A percentile compares a stretch with the other conserved stretches of the same genome.
Evolutionary conservation across 495 filamentous ascomycete genomes (phyloP).

Genomic region (Penicillium verhagenii): DNA sequence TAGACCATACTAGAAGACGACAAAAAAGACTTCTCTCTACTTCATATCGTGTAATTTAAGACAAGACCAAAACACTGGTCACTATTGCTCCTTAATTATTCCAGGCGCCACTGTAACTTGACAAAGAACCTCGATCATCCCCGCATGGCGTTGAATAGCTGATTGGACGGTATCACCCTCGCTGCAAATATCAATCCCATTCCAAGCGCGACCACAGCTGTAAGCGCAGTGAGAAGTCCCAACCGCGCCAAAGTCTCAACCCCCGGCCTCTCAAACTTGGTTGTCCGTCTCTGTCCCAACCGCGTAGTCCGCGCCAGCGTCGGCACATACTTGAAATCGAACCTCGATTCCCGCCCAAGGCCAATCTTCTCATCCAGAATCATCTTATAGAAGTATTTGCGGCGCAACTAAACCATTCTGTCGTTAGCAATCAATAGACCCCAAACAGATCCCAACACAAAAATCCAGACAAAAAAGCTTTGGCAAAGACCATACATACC

Average conservation of each 20-base stretch:
- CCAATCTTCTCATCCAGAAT: constrained; percentile 56
- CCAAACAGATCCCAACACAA: background rate
- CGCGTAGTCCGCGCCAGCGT: constrained; percentile 36
- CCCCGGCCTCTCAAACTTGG: constrained; percentile 22
- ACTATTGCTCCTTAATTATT: background rate
- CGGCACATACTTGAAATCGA: constrained; percentile 68
- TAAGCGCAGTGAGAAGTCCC: constrained; percentile 28
- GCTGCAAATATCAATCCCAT: constrained; percentile 23
- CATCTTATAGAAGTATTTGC: constrained; percentile 51
- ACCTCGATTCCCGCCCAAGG: constrained; percentile 54
- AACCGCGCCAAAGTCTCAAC: constrained; percentile 31
- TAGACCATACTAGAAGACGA: constrained; percentile 28
- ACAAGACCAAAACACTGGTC: too few species aligned
- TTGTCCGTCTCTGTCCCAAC: constrained; percentile 28
- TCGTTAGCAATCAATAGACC: background rate
- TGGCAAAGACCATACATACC: constrained; percentile 27
- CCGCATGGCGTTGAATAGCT: constrained; percentile 11
- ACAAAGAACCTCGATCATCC: background rate
- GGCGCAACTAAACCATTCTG: constrained; percentile 37
- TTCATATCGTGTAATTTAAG: background rate
- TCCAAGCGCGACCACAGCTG: constrained; percentile 14
- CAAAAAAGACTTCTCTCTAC: background rate
- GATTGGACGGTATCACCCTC: constrained; percentile 17
- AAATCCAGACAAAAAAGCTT: too few species aligned
- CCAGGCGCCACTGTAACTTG: too few species aligned